phyloP scores from a whole-genome alignment of 1,139 yeast genomes.

The Lodderomyces oxycetoniae region DNA sequence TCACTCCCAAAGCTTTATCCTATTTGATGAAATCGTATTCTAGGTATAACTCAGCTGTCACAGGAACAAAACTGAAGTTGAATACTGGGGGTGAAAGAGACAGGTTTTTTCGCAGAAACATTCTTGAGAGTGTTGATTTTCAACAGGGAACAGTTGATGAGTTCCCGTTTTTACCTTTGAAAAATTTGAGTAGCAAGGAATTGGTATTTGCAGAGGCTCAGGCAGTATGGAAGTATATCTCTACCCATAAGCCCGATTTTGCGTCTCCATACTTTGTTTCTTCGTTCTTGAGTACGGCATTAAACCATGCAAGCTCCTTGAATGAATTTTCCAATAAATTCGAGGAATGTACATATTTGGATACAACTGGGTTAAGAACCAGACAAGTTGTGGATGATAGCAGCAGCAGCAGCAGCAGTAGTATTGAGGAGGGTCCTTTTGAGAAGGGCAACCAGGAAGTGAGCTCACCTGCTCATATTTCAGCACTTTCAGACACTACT shows the following conservation, averaged over 20 bases:
- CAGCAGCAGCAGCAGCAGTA: neutral
- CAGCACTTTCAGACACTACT: constrained; percentile 23
- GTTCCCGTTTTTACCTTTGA: constrained; percentile 68
- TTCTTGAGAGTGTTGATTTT: constrained; percentile 29
- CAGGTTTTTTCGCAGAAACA: constrained; percentile 39
- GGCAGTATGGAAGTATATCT: constrained; percentile 65
- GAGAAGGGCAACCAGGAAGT: constrained; percentile 1
- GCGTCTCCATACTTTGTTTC: constrained; percentile 42
- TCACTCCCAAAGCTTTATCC: constrained; percentile 42
- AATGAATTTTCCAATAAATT: neutral
- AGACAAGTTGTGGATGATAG: neutral
- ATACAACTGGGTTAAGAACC: neutral
- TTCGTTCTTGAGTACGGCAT: constrained; percentile 53
- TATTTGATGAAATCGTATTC: constrained; percentile 57
- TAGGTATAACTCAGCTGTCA: no score
- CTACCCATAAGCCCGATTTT: constrained; percentile 37
- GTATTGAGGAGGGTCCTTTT: neutral
- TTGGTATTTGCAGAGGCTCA: constrained; percentile 69
- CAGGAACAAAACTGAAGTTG: neutral
- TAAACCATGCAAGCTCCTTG: neutral
- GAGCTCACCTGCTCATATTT: neutral
- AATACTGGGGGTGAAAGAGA: constrained; percentile 39
- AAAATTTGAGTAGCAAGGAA: constrained; percentile 30
- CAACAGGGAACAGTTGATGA: constrained; percentile 19
- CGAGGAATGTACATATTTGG: neutral